Conservation (phyloP, 2,329 filamentous ascomycete genomes). For the Endothia cerciana region DNA sequence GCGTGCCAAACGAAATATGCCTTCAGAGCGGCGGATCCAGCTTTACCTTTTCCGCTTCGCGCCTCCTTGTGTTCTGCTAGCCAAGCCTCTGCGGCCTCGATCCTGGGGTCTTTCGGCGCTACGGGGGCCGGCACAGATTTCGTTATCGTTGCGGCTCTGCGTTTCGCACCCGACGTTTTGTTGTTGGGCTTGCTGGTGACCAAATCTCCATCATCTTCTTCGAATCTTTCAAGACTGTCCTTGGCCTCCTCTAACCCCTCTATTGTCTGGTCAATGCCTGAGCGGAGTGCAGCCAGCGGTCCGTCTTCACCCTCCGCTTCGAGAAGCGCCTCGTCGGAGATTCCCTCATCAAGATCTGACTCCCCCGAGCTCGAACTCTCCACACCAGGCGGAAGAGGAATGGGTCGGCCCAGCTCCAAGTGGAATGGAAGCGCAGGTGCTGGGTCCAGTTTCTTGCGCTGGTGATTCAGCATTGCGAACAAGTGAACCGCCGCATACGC, state of each 20-base stretch:
- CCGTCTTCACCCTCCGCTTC: conserved; percentile 1
- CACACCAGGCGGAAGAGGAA: conserved; percentile 56
- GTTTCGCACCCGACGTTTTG: conserved; percentile 20
- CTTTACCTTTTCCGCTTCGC: conserved; percentile 32
- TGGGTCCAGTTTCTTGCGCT: conserved; percentile 68
- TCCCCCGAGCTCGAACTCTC: conserved; percentile 37
- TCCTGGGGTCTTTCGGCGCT: conserved; percentile 43
- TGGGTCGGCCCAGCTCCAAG: conserved; percentile 68
- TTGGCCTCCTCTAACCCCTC: neutral
- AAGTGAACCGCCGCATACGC: conserved; percentile 79
- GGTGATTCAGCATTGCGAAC: conserved; percentile 71
- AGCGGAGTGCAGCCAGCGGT: neutral
- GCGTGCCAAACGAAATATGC: conserved; percentile 68
- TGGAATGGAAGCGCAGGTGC: conserved; percentile 71
- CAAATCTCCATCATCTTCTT: conserved; percentile 3
- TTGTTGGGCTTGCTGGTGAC: neutral
- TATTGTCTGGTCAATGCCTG: neutral
- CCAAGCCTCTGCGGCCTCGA: conserved; percentile 49
- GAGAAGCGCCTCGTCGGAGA: conserved; percentile 20
- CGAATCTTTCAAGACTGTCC: neutral
- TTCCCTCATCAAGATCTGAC: conserved; percentile 31
- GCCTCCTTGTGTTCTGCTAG: conserved; percentile 42
- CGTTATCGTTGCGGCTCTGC: conserved; percentile 18
- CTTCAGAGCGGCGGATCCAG: conserved; percentile 47
- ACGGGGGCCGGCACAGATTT: conserved; percentile 23